Base-by-base conservation (phyloP, 805 yeast genomes). In the Tetrapisispora namnaoensis region DNA sequence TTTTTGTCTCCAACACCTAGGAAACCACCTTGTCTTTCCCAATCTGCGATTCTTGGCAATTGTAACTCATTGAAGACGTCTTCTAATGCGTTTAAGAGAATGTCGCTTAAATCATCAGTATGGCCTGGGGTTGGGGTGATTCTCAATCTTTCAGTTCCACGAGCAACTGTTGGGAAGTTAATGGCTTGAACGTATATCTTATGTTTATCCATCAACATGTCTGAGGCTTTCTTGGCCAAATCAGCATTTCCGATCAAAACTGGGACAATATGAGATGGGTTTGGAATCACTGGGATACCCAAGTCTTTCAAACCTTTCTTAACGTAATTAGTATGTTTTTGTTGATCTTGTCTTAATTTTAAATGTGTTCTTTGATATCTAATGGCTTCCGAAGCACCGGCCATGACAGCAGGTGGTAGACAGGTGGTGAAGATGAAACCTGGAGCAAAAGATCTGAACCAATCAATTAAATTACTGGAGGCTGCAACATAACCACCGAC, bases 101-200 rank as follows among this genome's bases (percentile, higher is more conserved):
- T 75, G 64, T 89, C 87, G 47, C 91, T 76, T 45, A 87, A 74
- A 49, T 82, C 86, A 50, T 80, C 75, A 18, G 80, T 78, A 67
- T 93, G 99, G 48, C 96, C 97, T 36, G 99, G 99, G 39, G 99
- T 90, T 49, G 99, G 98, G n/a, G 99, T 93, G 63, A 93, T 81
- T 71, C 99, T 82, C 61, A 93, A 79, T 66, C 99, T 82, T 72
- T 93, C 99, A 55, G 89, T 83, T 52, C 99, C 99, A 57, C 85
- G 81, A 18, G 96, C 83, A 52, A 93, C 99, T 22, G 99, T 93
- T 52, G 99, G 99, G 80, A 84, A 93, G 73, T 93, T 93, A 67
- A 93, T 93, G 43, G 98, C 96, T 72, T 93, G 99, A 42, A 95
- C 99, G 63, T 93, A 93, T 65, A 93, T 90, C 55, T 78, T 76